Evolutionary conservation across 2,329 filamentous ascomycete genomes (phyloP), one percentile per base, ranked within the genome.

Genomic region (Cladobotryum mycophilum): DNA sequence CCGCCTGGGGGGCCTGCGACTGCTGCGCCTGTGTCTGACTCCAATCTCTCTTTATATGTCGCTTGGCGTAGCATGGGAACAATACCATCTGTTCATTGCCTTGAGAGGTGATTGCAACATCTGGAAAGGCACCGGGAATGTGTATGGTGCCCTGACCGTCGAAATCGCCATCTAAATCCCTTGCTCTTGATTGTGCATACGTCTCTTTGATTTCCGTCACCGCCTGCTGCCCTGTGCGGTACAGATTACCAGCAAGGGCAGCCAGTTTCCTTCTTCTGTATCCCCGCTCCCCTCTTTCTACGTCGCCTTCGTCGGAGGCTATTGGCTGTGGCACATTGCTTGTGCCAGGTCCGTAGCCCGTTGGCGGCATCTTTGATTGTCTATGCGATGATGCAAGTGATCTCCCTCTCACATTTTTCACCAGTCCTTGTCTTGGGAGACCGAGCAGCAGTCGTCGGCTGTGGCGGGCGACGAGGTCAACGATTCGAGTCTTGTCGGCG

Each of bases 51-150:
- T 70, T 85, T 34, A 80, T 67, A 65, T 95, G 86, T 54, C 77
- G 78, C 63, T 91, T 84, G 8, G 89, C 89, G 65, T 99, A 99
- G 48, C 89, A 96, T 0, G 93, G 93, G 59, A 99, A 99, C 20
- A 99, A 67, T 9, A 99, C 82, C 84, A 99, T 89, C 70, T 97
- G 89, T 66, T 96, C 90, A 53, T 89, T 81, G 12, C 89, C 91
- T 54, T 83, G 84, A 11, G 83, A 80, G 14, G 86, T 81, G 53
- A 96, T 87, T n/a, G 86, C 81, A 15, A 89, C 86, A 58, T 96
- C 86, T 0, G 90, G 89, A 62, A 95, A 96, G 1, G 85, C 82
- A 1, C 86, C 87, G 0, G 89, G 85, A 30, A 88, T 86, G 41
- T 70, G 66, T 45, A 63, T 63, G 37, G 63, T 64, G 8, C 65